A percentile compares a stretch with the other conserved stretches of the same genome.
Conservation (phyloP, 1,139 yeast genomes). For the Lodderomyces metapsilosis region DNA sequence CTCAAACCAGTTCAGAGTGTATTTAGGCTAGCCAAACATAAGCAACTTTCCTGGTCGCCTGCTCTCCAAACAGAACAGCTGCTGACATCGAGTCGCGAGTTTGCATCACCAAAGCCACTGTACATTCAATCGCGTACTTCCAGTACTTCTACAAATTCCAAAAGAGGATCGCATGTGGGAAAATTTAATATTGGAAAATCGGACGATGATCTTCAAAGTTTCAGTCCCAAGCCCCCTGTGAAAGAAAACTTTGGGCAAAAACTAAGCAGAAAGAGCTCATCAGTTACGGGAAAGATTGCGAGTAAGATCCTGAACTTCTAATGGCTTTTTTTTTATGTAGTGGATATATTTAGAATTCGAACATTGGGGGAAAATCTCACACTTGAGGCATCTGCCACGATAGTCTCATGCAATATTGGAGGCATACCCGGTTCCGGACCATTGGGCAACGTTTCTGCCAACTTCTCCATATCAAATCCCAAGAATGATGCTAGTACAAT, state of each 20-base stretch:
- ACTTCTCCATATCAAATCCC: constrained; percentile 41
- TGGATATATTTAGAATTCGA: constrained; percentile 48
- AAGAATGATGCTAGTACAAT: constrained; percentile 60
- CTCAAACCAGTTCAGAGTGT: constrained; percentile 79
- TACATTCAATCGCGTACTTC: constrained; percentile 1
- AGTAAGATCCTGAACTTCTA: constrained; percentile 5
- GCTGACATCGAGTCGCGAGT: constrained; percentile 1
- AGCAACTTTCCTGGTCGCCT: constrained; percentile 56
- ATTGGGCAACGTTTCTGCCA: constrained; percentile 46
- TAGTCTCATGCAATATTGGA: constrained; percentile 62
- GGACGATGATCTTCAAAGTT: not conserved
- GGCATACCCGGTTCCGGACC: constrained; percentile 91
- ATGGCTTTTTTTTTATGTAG: not conserved
- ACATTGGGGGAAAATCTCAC: constrained; percentile 61
- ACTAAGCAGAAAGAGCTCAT: constrained; percentile 34
- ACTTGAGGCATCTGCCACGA: constrained; percentile 48
- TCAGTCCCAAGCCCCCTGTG: constrained; percentile 7
- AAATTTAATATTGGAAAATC: not conserved
- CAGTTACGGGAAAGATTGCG: constrained; percentile 23
- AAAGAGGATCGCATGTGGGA: not conserved
- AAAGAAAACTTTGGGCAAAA: constrained; percentile 29
- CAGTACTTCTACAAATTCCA: not conserved
- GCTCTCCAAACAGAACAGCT: constrained; percentile 43
- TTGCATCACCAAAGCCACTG: constrained; percentile 1
- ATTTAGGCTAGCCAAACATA: constrained; percentile 64